Conservation (phyloP, 805 yeast genomes). For the Kregervanrija delftensis region DNA sequence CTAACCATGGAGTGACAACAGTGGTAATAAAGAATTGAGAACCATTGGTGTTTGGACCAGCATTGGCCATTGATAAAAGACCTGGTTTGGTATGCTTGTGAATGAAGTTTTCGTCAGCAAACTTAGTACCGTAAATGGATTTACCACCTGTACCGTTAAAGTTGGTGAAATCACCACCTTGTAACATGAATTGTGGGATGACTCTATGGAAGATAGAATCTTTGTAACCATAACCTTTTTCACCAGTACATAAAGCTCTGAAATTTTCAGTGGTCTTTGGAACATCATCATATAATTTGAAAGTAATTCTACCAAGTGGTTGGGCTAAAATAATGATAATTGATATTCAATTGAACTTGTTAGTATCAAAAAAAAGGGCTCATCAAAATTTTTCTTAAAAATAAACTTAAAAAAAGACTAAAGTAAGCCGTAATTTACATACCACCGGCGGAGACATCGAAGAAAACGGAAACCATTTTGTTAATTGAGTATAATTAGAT, state of each 20-base stretch:
- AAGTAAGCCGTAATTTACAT: constrained; percentile 6
- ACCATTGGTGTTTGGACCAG: constrained; percentile 90
- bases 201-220: constrained; percentile 93
- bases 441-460: constrained; percentile 34
- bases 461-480: constrained; percentile 34
- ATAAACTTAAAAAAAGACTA: too few species aligned
- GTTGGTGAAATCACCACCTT: constrained; percentile 85
- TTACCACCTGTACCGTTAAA: constrained; percentile 93
- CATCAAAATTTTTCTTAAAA: too few species aligned
- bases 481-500: neutral
- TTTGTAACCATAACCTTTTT: constrained; percentile 88
- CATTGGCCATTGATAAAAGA: constrained; percentile 84
- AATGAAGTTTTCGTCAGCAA: constrained; percentile 57
- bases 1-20: constrained; percentile 71
- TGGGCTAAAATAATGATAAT: constrained; percentile 16
- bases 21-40: constrained; percentile 88
- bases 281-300: constrained; percentile 85
- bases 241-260: constrained; percentile 83
- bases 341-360: neutral
- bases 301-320: constrained; percentile 53
- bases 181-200: constrained; percentile 94
- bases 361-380: constrained; percentile 2
- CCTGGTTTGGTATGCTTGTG: constrained; percentile 76
- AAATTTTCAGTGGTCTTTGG: constrained; percentile 80
- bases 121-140: constrained; percentile 68